Conservation (phyloP, 2,329 filamentous ascomycete species). For the Diaporthe amygdali region DNA sequence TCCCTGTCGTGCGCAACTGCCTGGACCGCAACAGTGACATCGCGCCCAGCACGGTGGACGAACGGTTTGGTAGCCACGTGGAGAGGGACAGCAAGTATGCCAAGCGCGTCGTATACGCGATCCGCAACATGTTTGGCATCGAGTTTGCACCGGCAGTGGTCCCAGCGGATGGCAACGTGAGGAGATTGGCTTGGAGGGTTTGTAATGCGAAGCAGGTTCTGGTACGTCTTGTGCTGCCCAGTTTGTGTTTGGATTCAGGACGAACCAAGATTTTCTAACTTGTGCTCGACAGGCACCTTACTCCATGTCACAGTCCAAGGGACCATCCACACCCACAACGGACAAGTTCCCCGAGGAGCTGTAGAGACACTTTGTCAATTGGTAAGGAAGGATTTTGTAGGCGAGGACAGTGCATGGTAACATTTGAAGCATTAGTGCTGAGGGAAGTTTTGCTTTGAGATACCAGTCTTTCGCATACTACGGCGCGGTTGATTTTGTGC, state of each 20-base stretch:
- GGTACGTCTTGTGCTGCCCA: constrained; percentile 57
- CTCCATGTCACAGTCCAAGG: constrained; percentile 52
- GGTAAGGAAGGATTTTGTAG: neutral
- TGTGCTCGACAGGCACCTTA: neutral
- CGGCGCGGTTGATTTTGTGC: neutral
- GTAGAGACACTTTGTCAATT: neutral
- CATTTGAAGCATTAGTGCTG: constrained; percentile 3
- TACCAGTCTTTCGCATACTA: constrained; percentile 1
- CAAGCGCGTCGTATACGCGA: constrained; percentile 88
- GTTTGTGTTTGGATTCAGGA: neutral
- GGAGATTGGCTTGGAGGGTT: constrained; percentile 91
- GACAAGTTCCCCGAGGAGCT: constrained; percentile 43
- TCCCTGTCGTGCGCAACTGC: constrained; percentile 89
- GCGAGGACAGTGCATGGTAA: neutral
- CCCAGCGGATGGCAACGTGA: constrained; percentile 86
- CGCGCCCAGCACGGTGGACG: constrained; percentile 78
- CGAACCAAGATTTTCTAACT: neutral
- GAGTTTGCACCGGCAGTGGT: constrained; percentile 95
- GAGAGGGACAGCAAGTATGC: constrained; percentile 90
- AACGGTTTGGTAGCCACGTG: constrained; percentile 83
- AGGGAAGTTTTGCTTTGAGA: neutral
- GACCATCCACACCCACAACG: constrained; percentile 62
- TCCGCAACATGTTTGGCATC: constrained; percentile 96
- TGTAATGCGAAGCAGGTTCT: constrained; percentile 95
- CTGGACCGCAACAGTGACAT: constrained; percentile 92